Base-by-base conservation (phyloP, 345 rosid species). In the Corymbia maculata region DNA sequence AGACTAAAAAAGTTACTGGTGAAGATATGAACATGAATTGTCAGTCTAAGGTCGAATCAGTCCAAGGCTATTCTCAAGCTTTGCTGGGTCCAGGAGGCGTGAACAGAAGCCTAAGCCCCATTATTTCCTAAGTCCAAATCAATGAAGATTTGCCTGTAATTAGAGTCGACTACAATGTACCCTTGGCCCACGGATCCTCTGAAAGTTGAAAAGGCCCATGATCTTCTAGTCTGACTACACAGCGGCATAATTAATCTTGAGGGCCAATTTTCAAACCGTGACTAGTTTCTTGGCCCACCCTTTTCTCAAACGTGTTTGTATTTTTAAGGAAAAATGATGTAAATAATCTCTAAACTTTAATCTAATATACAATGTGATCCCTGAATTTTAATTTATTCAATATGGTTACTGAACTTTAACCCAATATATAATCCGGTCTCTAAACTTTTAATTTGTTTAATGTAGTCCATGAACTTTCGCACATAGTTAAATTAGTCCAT, bases 291-390 rank as follows among this genome's bases (percentile, higher is more conserved):
- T n/a, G 36, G 70, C 36, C 70, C 70, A 6, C 4, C 17, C 36
- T n/a, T 28, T 64, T n/a, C 70, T 3, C 0, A 16, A 64, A 0
- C 14, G 0, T 3, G 70, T 64, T 0, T 28, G 36, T 57, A 57
- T 57, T 57, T 26, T 55, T 11, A 0, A 55, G 22, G 28, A 5
- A 9, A 22, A 22, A 22, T 55, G 24, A 55, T 0, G 0, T 55
- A 55, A 55, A 0, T 36, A 36, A 36, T 36, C 42, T 36, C 22
- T 55, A 6, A 55, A 22, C 13, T 55, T 55, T 55, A 0, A 22
- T 12, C 22, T 1, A 22, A 22, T 55, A 0, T 55, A 1, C 1
- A 55, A 21, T 21, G 61, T 4, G 12, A 8, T 11, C 11, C 13
- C 0, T 55, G 3, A 55, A 55, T 2, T 55, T 55, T 55, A 55